A percentile compares a stretch with the other conserved stretches of the same genome.
Conservation (phyloP, 768 basidiomycete species). For the Daedaleopsis nitida region DNA sequence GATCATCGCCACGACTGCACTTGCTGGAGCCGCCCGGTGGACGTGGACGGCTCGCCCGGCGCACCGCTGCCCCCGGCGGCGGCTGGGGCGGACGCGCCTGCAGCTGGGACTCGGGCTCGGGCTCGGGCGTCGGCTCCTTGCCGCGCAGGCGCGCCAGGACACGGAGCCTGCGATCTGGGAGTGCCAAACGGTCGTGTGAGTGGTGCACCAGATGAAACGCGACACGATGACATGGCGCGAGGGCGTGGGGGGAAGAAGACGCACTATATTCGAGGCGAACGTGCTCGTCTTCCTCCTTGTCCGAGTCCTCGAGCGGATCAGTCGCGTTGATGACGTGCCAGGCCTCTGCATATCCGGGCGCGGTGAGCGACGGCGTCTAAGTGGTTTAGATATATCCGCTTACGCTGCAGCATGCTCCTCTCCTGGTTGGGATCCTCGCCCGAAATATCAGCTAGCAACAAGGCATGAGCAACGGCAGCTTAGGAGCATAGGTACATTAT, state of each 20-base stretch:
- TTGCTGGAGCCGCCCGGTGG: slow-evolving; percentile 30
- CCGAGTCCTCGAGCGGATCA: slow-evolving; percentile 73
- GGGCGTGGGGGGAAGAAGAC: slow-evolving; percentile 25
- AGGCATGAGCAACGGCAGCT: neutral
- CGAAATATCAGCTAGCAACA: slow-evolving; percentile 1
- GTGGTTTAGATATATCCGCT: slow-evolving; percentile 2
- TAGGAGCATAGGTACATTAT: neutral
- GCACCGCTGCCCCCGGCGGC: slow-evolving; percentile 11
- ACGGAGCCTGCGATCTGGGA: slow-evolving; percentile 30
- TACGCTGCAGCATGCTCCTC: slow-evolving; percentile 50
- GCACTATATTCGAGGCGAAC: slow-evolving; percentile 66
- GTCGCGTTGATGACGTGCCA: slow-evolving; percentile 65
- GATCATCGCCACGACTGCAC: slow-evolving; percentile 29
- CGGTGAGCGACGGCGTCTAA: neutral
- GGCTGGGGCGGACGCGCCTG: slow-evolving; percentile 23
- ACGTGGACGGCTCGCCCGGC: slow-evolving; percentile 4
- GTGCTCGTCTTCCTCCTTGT: slow-evolving; percentile 71
- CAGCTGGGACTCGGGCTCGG: slow-evolving; percentile 32
- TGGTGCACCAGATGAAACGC: neutral
- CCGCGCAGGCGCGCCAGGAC: slow-evolving; percentile 56
- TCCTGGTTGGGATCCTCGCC: slow-evolving; percentile 30
- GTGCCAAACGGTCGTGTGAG: neutral
- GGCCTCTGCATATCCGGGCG: slow-evolving; percentile 52
- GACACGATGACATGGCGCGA: neutral
- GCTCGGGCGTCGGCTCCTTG: slow-evolving; percentile 50